Percentiles rank a stretch among this genome's conserved stretches.
Conservation (phyloP, 1,284 basidiomycete genomes). For the Sporisorium sorghi region DNA sequence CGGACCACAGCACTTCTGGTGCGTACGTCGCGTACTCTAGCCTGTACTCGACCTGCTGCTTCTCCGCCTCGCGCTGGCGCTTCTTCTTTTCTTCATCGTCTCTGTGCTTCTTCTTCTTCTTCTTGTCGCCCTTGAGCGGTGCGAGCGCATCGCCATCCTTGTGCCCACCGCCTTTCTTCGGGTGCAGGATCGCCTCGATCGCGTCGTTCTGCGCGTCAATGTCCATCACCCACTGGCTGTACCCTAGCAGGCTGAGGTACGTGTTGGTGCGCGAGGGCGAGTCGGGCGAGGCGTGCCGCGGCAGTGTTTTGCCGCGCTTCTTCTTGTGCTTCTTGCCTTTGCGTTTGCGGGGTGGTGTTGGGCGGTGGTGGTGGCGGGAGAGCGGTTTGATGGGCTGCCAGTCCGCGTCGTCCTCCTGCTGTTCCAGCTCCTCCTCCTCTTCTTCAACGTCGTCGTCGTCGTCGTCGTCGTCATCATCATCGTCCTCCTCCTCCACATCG, state of each 20-base stretch:
- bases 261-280: slow-evolving; percentile 80
- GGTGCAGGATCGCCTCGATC: slow-evolving; percentile 56
- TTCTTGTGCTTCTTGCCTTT: slow-evolving; percentile 73
- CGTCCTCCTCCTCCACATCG: neutral
- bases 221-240: slow-evolving; percentile 83
- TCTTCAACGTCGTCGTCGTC: slow-evolving; percentile 40
- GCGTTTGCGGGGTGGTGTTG: slow-evolving; percentile 70
- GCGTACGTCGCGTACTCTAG: slow-evolving; percentile 66
- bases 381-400: slow-evolving; percentile 5
- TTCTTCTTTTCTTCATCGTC: slow-evolving; percentile 22
- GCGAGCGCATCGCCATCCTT: no score
- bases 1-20: slow-evolving; percentile 57
- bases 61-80: slow-evolving; percentile 24
- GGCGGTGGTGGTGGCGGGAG: slow-evolving; percentile 48
- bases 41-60: slow-evolving; percentile 45
- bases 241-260: slow-evolving; percentile 81
- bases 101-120: slow-evolving; percentile 19
- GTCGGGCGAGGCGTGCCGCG: slow-evolving; percentile 76
- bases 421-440: slow-evolving; percentile 56
- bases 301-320: slow-evolving; percentile 75
- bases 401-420: neutral
- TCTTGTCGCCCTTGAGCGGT: slow-evolving; percentile 16
- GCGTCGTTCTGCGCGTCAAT: slow-evolving; percentile 75
- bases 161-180: no score
- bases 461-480: slow-evolving; percentile 33